Evolutionary conservation across 2,329 filamentous ascomycete genomes (phyloP).

Genomic region (Epichloe hybrida): DNA sequence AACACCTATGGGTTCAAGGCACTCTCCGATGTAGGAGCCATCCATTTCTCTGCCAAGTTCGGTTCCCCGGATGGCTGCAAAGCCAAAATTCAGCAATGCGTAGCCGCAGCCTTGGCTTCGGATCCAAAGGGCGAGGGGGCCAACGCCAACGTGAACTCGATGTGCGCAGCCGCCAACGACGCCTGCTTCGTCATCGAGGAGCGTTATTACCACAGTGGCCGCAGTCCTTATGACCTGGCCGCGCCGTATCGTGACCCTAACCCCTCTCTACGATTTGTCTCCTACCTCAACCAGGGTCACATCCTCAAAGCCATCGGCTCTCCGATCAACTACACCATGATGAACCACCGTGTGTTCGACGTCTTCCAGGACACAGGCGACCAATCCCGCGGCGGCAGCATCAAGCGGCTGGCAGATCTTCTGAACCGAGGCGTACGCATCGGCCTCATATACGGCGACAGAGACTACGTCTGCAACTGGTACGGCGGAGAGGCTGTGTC

Average conservation of each 20-base stretch:
- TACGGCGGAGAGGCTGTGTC: slow-evolving; percentile 64
- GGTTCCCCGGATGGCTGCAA: slow-evolving; percentile 32
- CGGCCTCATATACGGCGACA: slow-evolving; percentile 56
- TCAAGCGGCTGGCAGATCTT: slow-evolving; percentile 45
- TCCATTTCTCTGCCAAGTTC: slow-evolving; percentile 27
- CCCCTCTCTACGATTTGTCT: slow-evolving; percentile 44
- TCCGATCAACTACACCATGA: slow-evolving; percentile 44
- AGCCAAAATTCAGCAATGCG: slow-evolving; percentile 39
- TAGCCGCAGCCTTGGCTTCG: slow-evolving; percentile 22
- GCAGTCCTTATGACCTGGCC: slow-evolving; percentile 49
- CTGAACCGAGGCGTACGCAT: slow-evolving; percentile 52
- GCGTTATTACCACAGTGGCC: slow-evolving; percentile 41
- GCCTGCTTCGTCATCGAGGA: slow-evolving; percentile 36
- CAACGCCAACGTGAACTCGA: slow-evolving; percentile 22
- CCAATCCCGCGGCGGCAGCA: slow-evolving; percentile 48
- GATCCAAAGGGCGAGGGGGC: slow-evolving; percentile 29
- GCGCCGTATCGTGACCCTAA: slow-evolving; percentile 44
- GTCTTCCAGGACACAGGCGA: slow-evolving; percentile 42
- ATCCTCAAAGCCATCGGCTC: slow-evolving; percentile 49
- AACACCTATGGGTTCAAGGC: slow-evolving; percentile 53
- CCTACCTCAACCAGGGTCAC: slow-evolving; percentile 48
- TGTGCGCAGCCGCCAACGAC: slow-evolving; percentile 38
- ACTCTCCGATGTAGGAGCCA: slow-evolving; percentile 37
- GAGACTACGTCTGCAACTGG: slow-evolving; percentile 53
- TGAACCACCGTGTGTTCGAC: slow-evolving; percentile 30